Conservation (phyloP, 306 rosid species). For the Dalbergia cultrata region DNA sequence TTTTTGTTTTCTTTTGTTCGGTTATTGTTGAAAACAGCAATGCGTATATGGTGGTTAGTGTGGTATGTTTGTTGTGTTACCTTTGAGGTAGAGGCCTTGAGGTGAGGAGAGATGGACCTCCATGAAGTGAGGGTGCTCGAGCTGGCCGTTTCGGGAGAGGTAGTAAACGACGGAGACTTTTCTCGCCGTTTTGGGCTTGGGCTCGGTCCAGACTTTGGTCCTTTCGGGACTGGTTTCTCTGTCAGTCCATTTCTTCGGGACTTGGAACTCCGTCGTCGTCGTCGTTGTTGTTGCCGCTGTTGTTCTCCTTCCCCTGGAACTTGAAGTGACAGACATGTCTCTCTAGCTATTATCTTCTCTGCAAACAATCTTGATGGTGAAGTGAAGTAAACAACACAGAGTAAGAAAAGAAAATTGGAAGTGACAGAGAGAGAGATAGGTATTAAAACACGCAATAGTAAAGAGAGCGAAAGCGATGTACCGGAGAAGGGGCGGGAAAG, state of each 20-base stretch:
- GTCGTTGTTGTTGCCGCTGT: neutral
- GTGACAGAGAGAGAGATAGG: neutral
- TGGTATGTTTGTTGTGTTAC: constrained; percentile 43
- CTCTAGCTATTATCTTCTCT: constrained; percentile 14
- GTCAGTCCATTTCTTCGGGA: constrained; percentile 72
- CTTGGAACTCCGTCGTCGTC: constrained; percentile 59
- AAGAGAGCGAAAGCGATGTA: constrained; percentile 43
- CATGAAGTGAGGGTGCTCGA: constrained; percentile 98
- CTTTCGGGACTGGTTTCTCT: constrained; percentile 79
- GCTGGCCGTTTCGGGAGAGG: constrained; percentile 86
- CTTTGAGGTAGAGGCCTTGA: constrained; percentile 89
- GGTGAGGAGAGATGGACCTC: constrained; percentile 91
- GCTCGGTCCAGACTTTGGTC: constrained; percentile 82
- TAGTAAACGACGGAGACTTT: constrained; percentile 92
- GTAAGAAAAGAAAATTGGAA: constrained; percentile 25
- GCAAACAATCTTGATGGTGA: constrained; percentile 8
- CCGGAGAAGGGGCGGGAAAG: constrained; percentile 36
- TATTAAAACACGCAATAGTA: neutral
- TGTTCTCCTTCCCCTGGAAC: constrained; percentile 50
- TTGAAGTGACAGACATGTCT: constrained; percentile 70
- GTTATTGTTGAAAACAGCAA: neutral
- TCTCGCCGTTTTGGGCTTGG: constrained; percentile 57
- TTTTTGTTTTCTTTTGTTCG: too few species aligned
- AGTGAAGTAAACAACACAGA: neutral
- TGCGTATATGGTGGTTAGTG: neutral